phyloP scores from a whole-genome alignment of 805 yeast genomes.

The Suhomyces sp. region DNA sequence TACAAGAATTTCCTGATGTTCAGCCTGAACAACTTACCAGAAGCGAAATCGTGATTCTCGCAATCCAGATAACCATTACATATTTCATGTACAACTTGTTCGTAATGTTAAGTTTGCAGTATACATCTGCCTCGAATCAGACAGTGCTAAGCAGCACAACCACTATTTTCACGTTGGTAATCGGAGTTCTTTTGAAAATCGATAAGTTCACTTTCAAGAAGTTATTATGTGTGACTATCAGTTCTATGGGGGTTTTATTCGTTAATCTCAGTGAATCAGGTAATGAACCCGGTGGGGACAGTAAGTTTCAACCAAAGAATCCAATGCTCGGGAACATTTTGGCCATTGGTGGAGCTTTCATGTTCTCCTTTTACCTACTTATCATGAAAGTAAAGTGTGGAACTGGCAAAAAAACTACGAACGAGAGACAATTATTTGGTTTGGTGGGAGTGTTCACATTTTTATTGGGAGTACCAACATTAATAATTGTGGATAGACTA shows the following conservation, averaged over 20 bases:
- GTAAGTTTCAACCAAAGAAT: slow-evolving; percentile 32
- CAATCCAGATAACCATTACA: slow-evolving; percentile 39
- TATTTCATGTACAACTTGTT: slow-evolving; percentile 43
- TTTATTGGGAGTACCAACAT: slow-evolving; percentile 38
- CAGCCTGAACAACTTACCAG: slow-evolving; percentile 19
- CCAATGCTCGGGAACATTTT: slow-evolving; percentile 46
- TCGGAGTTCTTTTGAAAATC: slow-evolving; percentile 41
- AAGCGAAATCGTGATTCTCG: slow-evolving; percentile 34
- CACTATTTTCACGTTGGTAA: slow-evolving; percentile 48
- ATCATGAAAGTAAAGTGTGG: slow-evolving; percentile 47
- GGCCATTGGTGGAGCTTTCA: slow-evolving; percentile 46
- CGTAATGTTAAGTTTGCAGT: slow-evolving; percentile 44
- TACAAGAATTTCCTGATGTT: too few relatives aligned
- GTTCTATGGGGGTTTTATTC: slow-evolving; percentile 46
- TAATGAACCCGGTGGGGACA: slow-evolving; percentile 19
- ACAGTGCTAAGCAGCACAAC: slow-evolving; percentile 52
- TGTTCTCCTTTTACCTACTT: slow-evolving; percentile 47
- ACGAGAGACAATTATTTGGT: slow-evolving; percentile 49
- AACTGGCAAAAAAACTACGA: slow-evolving; percentile 39
- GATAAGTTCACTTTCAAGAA: slow-evolving; percentile 45
- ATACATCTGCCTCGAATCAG: slow-evolving; percentile 53
- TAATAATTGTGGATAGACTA: slow-evolving; percentile 33
- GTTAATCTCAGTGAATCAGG: slow-evolving; percentile 39
- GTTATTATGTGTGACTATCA: slow-evolving; percentile 41
- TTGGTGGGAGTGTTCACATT: slow-evolving; percentile 45